Evolutionary conservation across 805 yeast species (phyloP), one percentile per base, ranked within the genome.

Genomic region (Lachancea waltii): DNA sequence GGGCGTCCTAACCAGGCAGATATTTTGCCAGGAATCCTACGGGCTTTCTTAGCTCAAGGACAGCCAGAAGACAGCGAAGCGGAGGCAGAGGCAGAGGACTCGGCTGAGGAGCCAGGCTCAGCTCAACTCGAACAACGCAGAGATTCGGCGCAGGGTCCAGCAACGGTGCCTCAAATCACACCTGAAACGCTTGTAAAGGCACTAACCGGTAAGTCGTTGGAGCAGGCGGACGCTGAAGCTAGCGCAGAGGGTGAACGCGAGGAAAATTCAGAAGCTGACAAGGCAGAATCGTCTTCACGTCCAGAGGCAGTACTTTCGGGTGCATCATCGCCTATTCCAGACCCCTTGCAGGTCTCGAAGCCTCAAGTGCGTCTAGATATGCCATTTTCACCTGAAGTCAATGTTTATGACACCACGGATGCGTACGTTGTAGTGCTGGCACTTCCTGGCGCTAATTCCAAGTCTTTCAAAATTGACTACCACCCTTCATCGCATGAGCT

Each of bases 301-400:
- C n/a, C 38, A 15, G 38, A 30, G 27, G 41, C 25, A 10, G 21
- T 11, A 7, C 37, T 25, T 20, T 35, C 37, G 8, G 37, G 33
- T 4, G 58, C 58, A 2, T 58, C 61, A 24, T 49, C 63, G 0
- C 63, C 65, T 6, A 43, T 53, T 7, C 58, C 65, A 27, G 70
- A 64, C 36, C 67, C 72, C 7, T 46, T 70, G 19, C 69, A 69
- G 47, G 65, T 69, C 2, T 69, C 74, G 4, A 67, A 68, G 35
- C 74, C 73, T 6, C 69, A 68, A 44, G 44, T 58, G 8, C 60
- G 64, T 26, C 42, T 62, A 19, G 56, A 61, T 14, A 43, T 69
- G 32, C 79, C 79, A 45, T 74, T 73, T 43, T 71, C 80, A 8
- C 82, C 83, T 17, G 72, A 73, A 39, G 60, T 76, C 3, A 78